Base-by-base conservation (phyloP, 1,284 basidiomycete species). In the Ganoderma multipileum region DNA sequence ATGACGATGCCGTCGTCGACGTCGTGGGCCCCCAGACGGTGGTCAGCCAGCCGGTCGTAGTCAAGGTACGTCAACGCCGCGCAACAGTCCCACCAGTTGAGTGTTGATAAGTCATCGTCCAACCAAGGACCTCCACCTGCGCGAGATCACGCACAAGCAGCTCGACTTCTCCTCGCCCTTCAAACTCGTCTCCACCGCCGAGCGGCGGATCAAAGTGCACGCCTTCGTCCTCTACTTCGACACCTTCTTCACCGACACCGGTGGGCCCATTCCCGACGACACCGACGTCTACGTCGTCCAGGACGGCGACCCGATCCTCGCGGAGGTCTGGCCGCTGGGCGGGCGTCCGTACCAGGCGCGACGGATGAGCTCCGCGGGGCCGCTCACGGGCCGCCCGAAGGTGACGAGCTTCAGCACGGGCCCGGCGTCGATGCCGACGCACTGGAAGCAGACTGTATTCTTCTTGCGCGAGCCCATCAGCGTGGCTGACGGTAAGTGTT, bases 391-490 rank as follows among this genome's bases (percentile, higher is more conserved):
- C 47, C 84, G 85, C 39, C 87, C 87, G 58, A 83, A 83, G 20
- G 82, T 90, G 39, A 89, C 90, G 9, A 94, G 93, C 78, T 99
- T 99, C 80, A 97, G 95, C 71, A 99, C 97, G 0, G 95, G 96
- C 0, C 96, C 97, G 5, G 81, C 82, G 74, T 95, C 94, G 71
- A 89, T 90, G 61, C 90, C 94, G 28, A 99, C 97, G n/a, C 97
- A 99, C 79, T 99, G 97, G 97, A 97, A 97, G 79, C 97, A 99
- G 79, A 97, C 97, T 0, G 77, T 96, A 14, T 98, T 99, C 80
- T 82, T 99, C 72, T 84, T 99, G 71, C 87, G 89, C 66, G 89
- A 96, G 63, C 93, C 95, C 0, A 88, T 99, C 69, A 76, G 80
- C 30, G 91, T 94, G 0, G 83, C 86, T 9, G 88, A 93, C 79